Conservation (phyloP, 2,329 filamentous ascomycete genomes). For the Talaromyces sp. region DNA sequence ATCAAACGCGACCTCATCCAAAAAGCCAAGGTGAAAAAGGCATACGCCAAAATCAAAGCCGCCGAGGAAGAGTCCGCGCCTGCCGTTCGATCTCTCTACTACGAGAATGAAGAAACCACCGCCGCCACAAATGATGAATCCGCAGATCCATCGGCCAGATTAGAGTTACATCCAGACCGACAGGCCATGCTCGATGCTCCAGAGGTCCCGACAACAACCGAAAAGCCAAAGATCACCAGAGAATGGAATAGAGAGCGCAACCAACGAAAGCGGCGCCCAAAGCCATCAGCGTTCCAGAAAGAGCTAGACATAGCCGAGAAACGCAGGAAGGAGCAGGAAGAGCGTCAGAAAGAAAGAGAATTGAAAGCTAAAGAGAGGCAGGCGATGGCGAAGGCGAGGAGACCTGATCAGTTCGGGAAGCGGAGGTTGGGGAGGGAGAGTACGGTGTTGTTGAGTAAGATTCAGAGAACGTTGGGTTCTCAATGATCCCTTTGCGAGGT, state of each 20-base stretch:
- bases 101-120: conserved; percentile 21
- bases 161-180: conserved; percentile 60
- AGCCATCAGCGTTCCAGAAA: conserved; percentile 58
- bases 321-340: conserved; percentile 57
- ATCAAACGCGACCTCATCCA: conserved; percentile 87
- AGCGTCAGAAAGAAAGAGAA: conserved; percentile 62
- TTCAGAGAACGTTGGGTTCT: conserved; percentile 65
- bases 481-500: conserved; percentile 16
- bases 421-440: conserved; percentile 81
- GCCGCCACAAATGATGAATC: not conserved
- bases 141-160: conserved; percentile 32
- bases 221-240: not conserved
- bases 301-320: conserved; percentile 66
- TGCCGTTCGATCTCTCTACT: conserved; percentile 33
- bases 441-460: conserved; percentile 70
- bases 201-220: not conserved
- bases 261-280: conserved; percentile 38
- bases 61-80: conserved; percentile 46
- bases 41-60: conserved; percentile 82
- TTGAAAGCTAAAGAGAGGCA: conserved; percentile 70
- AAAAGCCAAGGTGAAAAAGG: conserved; percentile 89
- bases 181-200: conserved; percentile 55
- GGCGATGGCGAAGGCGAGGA: conserved; percentile 60
- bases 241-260: conserved; percentile 23
- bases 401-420: conserved; percentile 65